Base-by-base conservation (phyloP, 306 rosid genomes). In the Trifolium dubium region DNA sequence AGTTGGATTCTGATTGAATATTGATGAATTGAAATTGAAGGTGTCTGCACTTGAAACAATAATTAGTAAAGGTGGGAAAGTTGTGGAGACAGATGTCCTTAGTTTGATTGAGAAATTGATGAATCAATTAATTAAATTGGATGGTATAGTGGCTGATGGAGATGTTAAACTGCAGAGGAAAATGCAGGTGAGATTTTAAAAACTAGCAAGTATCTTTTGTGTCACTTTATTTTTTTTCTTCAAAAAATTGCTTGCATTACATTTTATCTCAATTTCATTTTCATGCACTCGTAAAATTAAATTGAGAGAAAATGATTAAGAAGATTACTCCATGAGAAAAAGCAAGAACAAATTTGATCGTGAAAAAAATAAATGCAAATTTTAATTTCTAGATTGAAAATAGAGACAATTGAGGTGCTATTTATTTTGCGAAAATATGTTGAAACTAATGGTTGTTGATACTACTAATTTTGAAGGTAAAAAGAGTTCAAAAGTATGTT, bases 91-190 rank as follows among this genome's bases (percentile, higher is more conserved):
- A 8, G 89, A 86, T 81, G 85, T 93, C 82, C 83, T 87, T 61
- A 76, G 74, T 47, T 84, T 90, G 73, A 90, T 66, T 66, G 98
- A 93, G 85, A 81, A 82, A 15, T 78, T 93, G 83, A 93, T 93
- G 98, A 93, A 89, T 76, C 92, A 90, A 64, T 74, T 93, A 86
- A 82, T 93, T 37, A 93, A 85, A 71, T 79, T 93, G 73, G 98
- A 93, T 69, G 90, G 90, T 8, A 80, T 93, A 15, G 69, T 85
- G 77, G 98, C 79, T n/a, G 98, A 90, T 75, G 98, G 98, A 28
- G 98, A 93, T 77, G 90, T 83, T 34, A 90, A 93, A 77, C 76
- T 93, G 82, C 97, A 93, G 75, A 87, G 97, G 63, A 93, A 89
- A 90, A 89, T 93, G 87, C 98, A 90, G 97, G 98, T 44, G 14